Conservation (phyloP, 1,139 yeast species). For the Saccharomyces hybrid region DNA sequence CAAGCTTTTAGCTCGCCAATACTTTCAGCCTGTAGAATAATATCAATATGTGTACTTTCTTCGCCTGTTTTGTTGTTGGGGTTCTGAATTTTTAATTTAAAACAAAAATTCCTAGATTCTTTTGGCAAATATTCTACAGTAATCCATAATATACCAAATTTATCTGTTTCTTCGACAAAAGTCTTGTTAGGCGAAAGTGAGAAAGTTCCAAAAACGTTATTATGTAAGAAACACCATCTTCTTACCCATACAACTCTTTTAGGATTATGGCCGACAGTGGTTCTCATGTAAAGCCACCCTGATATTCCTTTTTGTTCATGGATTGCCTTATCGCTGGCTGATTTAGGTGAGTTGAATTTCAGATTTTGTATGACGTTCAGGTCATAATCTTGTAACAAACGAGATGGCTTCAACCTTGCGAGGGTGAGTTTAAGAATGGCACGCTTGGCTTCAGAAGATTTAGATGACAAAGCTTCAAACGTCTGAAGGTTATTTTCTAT, state of each 20-base stretch:
- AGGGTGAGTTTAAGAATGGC: constrained; percentile 57
- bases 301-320: constrained; percentile 30
- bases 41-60: constrained; percentile 10
- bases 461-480: constrained; percentile 37
- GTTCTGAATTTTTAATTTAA: constrained; percentile 67
- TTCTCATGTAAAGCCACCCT: constrained; percentile 81
- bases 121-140: constrained; percentile 52
- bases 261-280: constrained; percentile 44
- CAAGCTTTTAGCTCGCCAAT: constrained; percentile 62
- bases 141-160: constrained; percentile 69
- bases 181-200: constrained; percentile 59
- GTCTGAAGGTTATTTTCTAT: constrained; percentile 30
- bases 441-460: constrained; percentile 47
- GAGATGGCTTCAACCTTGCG: constrained; percentile 49
- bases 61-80: constrained; percentile 6
- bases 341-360: constrained; percentile 16
- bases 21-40: constrained; percentile 72
- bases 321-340: constrained; percentile 16
- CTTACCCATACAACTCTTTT: constrained; percentile 69
- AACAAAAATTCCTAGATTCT: constrained; percentile 76
- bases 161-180: constrained; percentile 84
- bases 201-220: constrained; percentile 77
- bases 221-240: constrained; percentile 81
- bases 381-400: constrained; percentile 49
- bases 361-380: constrained; percentile 37